Conservation (phyloP, 176 grass and related monocot species). For the Calamus simplicifolius region DNA sequence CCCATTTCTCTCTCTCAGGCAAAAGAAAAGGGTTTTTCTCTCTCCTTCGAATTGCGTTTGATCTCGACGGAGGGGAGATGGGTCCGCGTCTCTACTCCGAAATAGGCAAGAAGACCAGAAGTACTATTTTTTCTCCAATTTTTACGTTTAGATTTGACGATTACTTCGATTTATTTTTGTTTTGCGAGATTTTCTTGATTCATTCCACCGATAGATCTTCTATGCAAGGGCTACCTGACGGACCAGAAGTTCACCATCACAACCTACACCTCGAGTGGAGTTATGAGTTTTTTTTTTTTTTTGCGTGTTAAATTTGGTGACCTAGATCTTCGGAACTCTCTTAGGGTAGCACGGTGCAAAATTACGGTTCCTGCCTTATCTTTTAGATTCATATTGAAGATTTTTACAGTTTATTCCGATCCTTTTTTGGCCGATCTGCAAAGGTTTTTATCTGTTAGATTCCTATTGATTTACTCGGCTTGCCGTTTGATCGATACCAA, state of each 20-base stretch:
- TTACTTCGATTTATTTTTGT: slow-evolving; percentile 4
- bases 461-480: no score
- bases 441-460: no score
- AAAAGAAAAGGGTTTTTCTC: no score
- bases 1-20: no score
- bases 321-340: neutral
- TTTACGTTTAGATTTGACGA: neutral
- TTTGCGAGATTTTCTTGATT: neutral
- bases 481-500: no score
- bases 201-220: slow-evolving; percentile 31
- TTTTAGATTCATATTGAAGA: no score
- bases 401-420: no score
- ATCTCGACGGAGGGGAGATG: slow-evolving; percentile 28
- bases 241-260: slow-evolving; percentile 43
- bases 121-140: slow-evolving; percentile 13
- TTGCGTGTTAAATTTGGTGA: neutral
- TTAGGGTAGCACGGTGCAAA: neutral
- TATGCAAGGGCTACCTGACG: slow-evolving; percentile 46
- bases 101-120: slow-evolving; percentile 74
- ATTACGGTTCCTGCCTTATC: no score
- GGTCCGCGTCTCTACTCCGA: slow-evolving; percentile 65
- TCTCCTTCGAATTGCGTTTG: neutral
- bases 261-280: slow-evolving; percentile 43
- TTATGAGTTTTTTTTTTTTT: slow-evolving; percentile 34
- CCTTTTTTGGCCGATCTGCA: no score